Conservation (phyloP, 2,329 filamentous ascomycete genomes). For the Macrophomina phaseolina region DNA sequence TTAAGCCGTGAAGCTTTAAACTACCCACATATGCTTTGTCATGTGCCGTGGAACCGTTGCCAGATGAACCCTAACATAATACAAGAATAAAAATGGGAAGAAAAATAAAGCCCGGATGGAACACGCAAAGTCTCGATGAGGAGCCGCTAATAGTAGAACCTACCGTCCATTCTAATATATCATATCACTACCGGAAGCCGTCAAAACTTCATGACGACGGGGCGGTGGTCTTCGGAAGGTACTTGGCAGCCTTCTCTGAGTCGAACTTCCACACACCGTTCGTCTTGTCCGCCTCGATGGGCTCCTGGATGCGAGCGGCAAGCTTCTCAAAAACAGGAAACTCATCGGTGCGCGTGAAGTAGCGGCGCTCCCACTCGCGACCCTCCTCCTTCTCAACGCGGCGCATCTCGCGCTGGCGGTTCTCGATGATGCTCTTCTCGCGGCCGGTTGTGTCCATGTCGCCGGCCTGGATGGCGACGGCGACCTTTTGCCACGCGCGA, state of each 20-base stretch:
- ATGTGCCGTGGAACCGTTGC: not conserved
- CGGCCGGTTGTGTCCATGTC: slow-evolving; percentile 80
- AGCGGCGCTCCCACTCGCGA: slow-evolving; percentile 79
- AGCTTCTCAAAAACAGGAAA: slow-evolving; percentile 56
- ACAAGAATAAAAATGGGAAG: not conserved
- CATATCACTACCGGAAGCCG: not conserved
- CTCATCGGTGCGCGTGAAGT: slow-evolving; percentile 65
- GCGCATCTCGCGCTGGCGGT: slow-evolving; percentile 79
- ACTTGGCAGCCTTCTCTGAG: slow-evolving; percentile 50
- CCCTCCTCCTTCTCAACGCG: slow-evolving; percentile 76
- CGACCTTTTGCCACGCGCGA: slow-evolving; percentile 86
- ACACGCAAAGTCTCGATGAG: not conserved
- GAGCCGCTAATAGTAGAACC: not conserved
- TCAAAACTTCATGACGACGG: slow-evolving; percentile 6
- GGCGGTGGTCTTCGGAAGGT: slow-evolving; percentile 10
- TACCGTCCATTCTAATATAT: not conserved
- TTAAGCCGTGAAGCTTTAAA: not conserved
- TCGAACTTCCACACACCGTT: slow-evolving; percentile 75
- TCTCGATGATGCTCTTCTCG: slow-evolving; percentile 90
- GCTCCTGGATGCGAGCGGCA: slow-evolving; percentile 50
- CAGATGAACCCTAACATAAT: slow-evolving; percentile 4
- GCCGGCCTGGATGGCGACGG: slow-evolving; percentile 76
- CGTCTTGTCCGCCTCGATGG: slow-evolving; percentile 68
- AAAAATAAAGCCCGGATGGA: not conserved
- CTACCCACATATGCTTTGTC: slow-evolving; percentile 2